phyloP scores from a whole-genome alignment of 768 basidiomycete genomes.

The Vararia minispora region DNA sequence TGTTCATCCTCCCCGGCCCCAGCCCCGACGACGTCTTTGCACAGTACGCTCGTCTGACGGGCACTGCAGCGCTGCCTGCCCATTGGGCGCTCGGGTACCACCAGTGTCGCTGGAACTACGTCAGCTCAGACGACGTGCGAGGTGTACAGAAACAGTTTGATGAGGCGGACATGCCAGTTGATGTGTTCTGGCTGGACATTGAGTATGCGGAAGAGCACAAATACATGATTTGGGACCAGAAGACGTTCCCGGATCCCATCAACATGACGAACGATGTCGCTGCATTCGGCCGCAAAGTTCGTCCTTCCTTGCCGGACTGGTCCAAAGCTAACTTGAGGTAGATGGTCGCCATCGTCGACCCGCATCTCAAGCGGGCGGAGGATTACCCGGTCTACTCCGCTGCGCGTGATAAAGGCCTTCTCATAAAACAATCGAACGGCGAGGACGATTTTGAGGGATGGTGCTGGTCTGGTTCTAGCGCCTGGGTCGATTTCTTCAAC shows the following conservation, averaged over 20 bases:
- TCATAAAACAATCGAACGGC: constrained; percentile 75
- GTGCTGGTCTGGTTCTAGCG: constrained; percentile 96
- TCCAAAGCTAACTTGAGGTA: constrained; percentile 22
- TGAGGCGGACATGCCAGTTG: constrained; percentile 89
- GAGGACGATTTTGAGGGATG: constrained; percentile 89
- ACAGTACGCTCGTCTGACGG: constrained; percentile 81
- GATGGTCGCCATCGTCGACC: constrained; percentile 98
- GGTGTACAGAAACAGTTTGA: constrained; percentile 83
- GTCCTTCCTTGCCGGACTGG: constrained; percentile 9
- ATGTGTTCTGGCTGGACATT: constrained; percentile 96
- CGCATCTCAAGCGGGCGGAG: constrained; percentile 80
- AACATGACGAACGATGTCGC: constrained; percentile 89
- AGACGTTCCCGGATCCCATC: constrained; percentile 88
- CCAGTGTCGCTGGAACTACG: constrained; percentile 98
- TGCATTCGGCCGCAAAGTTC: constrained; percentile 73
- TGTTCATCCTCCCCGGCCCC: constrained; percentile 91
- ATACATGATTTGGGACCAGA: constrained; percentile 95
- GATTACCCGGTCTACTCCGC: constrained; percentile 77
- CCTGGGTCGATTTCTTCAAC: constrained; percentile 98
- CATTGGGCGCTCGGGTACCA: constrained; percentile 91
- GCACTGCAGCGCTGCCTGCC: constrained; percentile 78
- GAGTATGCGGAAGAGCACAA: constrained; percentile 91
- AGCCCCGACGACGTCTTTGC: constrained; percentile 70
- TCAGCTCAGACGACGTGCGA: constrained; percentile 80
- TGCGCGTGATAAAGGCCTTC: constrained; percentile 70